Evolutionary conservation across 345 rosid species (phyloP).

Genomic region (Anacardium occidentale): DNA sequence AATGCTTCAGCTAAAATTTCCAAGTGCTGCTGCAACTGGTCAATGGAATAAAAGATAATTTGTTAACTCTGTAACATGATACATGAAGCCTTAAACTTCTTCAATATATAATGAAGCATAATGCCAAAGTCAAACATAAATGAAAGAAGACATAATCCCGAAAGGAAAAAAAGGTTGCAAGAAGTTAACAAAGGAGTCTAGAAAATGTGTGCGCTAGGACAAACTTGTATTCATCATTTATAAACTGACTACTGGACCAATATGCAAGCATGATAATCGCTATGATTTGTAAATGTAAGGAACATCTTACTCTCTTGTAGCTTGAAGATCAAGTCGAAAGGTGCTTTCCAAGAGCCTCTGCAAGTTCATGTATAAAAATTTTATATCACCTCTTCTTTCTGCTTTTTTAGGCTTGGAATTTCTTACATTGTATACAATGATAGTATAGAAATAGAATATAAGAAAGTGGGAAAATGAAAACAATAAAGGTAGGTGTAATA

Average conservation of each 20-base stretch:
- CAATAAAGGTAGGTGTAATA: not conserved
- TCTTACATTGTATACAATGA: not conserved
- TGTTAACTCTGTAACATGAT: not conserved
- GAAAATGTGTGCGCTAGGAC: not conserved
- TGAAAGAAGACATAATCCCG: not conserved
- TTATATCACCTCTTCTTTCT: slow-evolving; percentile 1
- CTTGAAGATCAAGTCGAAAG: slow-evolving; percentile 81
- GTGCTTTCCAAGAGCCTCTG: slow-evolving; percentile 95
- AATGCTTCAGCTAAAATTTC: not conserved
- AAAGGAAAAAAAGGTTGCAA: too few relatives aligned
- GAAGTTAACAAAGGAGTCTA: not conserved
- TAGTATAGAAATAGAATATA: not conserved
- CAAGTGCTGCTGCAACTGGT: not conserved
- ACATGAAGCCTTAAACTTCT: slow-evolving; percentile 1
- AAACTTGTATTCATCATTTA: slow-evolving; percentile 5
- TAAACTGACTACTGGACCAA: slow-evolving; percentile 7
- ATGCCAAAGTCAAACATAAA: slow-evolving; percentile 11
- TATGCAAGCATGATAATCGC: not conserved
- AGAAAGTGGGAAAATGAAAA: slow-evolving; percentile 6
- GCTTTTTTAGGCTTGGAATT: not conserved
- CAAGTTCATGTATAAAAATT: slow-evolving; percentile 26
- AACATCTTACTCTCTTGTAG: slow-evolving; percentile 79
- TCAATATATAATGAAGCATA: not conserved
- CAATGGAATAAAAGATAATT: not conserved
- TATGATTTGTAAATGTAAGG: not conserved